Conservation (phyloP, 2,329 filamentous ascomycete genomes). For the Daldinia sp. region DNA sequence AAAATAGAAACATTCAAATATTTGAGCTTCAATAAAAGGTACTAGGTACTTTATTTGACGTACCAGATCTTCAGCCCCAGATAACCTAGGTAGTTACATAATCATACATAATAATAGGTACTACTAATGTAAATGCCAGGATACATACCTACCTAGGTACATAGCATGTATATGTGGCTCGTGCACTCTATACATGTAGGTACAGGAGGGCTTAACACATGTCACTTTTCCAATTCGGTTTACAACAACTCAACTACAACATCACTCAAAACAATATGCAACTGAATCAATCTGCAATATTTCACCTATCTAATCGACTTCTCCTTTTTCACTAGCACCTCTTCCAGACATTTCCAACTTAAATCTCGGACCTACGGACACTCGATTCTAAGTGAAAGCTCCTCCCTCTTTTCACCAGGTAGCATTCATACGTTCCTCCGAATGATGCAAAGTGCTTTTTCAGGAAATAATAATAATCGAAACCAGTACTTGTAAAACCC, state of each 20-base stretch:
- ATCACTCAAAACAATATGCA: background rate
- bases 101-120: background rate
- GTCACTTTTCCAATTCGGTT: no score
- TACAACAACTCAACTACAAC: no score
- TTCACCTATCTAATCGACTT: slow-evolving; percentile 6
- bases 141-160: no score
- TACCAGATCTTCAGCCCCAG: background rate
- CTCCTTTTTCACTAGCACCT: background rate
- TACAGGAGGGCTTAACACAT: no score
- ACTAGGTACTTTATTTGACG: slow-evolving; percentile 1
- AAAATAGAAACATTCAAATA: slow-evolving; percentile 7
- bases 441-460: background rate
- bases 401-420: background rate
- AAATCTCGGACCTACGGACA: background rate
- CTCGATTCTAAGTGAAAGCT: background rate
- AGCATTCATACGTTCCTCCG: background rate
- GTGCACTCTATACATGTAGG: background rate
- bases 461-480: slow-evolving; percentile 6
- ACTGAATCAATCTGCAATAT: slow-evolving; percentile 6
- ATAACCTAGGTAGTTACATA: background rate
- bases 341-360: background rate
- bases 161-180: no score
- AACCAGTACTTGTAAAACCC: slow-evolving; percentile 16
- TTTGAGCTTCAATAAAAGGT: background rate
- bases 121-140: no score